Base-by-base conservation (phyloP, 2,329 filamentous ascomycete genomes). In the Xylariaceae sp. region DNA sequence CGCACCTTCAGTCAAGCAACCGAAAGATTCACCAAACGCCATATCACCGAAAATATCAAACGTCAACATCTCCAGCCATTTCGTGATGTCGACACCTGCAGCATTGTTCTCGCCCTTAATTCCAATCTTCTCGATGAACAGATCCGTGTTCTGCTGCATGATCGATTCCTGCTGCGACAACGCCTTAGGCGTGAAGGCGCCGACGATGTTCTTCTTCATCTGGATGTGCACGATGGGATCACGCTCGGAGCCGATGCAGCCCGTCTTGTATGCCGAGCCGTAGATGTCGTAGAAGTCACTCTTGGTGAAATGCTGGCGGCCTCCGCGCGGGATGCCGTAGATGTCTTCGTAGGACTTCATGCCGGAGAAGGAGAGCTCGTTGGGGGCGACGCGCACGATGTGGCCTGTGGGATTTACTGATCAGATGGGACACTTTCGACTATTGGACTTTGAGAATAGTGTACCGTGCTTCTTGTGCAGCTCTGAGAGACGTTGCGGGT, bases 271-370 rank as follows among this genome's bases (percentile, higher is more conserved):
- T 0, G 62, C 64, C 0, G 45, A 39, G 11, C 62, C 65, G 17
- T 56, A 62, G 8, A 65, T 57, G 23, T 67, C 65, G 37, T 67
- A 67, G 23, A 63, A 66, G 0, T 65, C 64, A 15, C 58, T 62
- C 44, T 67, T 67, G 1, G 56, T 54, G 9, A 50, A 44, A 1
- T 57, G 60, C 6, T 17, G 18, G 11, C 9, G 7, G 0, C 15
- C 23, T 10, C 18, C 18, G 8, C 7, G 17, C 3, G 55, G 55
- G 34, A 55, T 59, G 0, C 61, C 62, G 18, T 67, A 67, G n/a
- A 67, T 67, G 13, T 56, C 53, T 17, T 55, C 53, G 13, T 58
- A 66, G 0, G 65, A 63, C 9, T 63, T 51, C 1, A 62, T 39
- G 4, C 60, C 55, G 1, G 56, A 23, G 51, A 67, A 66, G 9